phyloP scores from a whole-genome alignment of 352 stramenopile genomes.

The Globisporangium megalacanthum region DNA sequence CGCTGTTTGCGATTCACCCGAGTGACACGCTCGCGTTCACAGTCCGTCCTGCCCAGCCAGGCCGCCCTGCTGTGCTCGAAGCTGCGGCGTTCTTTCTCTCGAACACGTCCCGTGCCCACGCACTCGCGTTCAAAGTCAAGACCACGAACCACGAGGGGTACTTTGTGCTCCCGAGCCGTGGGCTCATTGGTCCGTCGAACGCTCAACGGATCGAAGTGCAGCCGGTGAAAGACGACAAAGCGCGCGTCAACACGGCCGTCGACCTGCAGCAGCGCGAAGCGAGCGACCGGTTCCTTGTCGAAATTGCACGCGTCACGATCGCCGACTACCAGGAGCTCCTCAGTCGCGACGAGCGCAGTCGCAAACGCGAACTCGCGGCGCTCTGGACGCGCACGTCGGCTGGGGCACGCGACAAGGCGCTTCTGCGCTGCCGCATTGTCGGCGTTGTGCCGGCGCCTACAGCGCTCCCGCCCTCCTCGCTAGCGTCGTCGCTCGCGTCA shows the following conservation, averaged over 20 bases:
- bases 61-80: constrained; percentile 7
- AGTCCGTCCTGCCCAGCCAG: constrained; percentile 28
- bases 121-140: constrained; percentile 71
- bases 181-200: constrained; percentile 51
- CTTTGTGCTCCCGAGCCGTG: constrained; percentile 64
- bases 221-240: constrained; percentile 20
- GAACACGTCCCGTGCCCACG: constrained; percentile 43
- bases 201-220: constrained; percentile 57
- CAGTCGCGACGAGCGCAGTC: constrained; percentile 29
- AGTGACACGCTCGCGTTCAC: constrained; percentile 36
- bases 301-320: constrained; percentile 46
- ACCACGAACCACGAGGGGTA: constrained; percentile 77
- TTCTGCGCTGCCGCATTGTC: constrained; percentile 29
- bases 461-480: neutral
- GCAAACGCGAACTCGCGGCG: constrained; percentile 25
- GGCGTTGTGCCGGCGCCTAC: constrained; percentile 2
- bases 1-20: constrained; percentile 38
- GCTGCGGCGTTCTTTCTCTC: constrained; percentile 48
- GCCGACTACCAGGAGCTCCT: constrained; percentile 34
- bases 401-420: constrained; percentile 25
- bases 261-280: constrained; percentile 41
- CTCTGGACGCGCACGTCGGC: constrained; percentile 38
- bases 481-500: neutral
- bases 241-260: neutral
- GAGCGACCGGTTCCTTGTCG: constrained; percentile 68